phyloP scores from a whole-genome alignment of 2,329 filamentous ascomycete genomes.

The Westerdykella aurantiaca region DNA sequence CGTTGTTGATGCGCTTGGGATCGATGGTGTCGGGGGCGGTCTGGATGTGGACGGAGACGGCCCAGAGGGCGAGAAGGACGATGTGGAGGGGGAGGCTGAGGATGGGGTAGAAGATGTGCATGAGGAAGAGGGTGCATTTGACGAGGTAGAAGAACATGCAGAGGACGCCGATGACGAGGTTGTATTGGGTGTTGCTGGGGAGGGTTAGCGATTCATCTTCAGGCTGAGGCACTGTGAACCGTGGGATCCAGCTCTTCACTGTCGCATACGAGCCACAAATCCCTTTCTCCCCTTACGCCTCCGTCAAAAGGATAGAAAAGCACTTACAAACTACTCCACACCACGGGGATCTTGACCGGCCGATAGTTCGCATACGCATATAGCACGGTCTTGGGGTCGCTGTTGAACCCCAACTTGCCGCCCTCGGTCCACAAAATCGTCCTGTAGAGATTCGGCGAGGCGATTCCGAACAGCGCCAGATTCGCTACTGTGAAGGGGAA shows the following conservation, averaged over 20 bases:
- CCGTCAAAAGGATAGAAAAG: neutral
- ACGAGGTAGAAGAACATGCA: slow-evolving; percentile 69
- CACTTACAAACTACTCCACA: slow-evolving; percentile 69
- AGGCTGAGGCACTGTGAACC: neutral
- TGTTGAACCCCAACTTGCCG: slow-evolving; percentile 66
- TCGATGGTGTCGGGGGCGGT: slow-evolving; percentile 69
- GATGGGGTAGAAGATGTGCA: slow-evolving; percentile 65
- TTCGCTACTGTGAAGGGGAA: slow-evolving; percentile 59
- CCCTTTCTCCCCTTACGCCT: neutral
- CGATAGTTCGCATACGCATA: slow-evolving; percentile 69
- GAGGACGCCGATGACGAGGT: slow-evolving; percentile 69
- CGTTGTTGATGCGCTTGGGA: slow-evolving; percentile 53
- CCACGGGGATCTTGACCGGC: slow-evolving; percentile 56
- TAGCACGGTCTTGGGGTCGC: slow-evolving; percentile 61
- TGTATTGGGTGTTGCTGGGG: slow-evolving; percentile 66
- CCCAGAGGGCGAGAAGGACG: slow-evolving; percentile 56
- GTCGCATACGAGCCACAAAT: neutral
- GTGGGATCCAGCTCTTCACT: slow-evolving; percentile 2
- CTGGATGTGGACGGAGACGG: slow-evolving; percentile 63
- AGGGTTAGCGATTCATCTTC: slow-evolving; percentile 1
- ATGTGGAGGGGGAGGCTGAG: slow-evolving; percentile 56
- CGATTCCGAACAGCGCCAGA: slow-evolving; percentile 66
- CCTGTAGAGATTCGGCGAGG: slow-evolving; percentile 67
- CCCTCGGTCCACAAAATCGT: slow-evolving; percentile 69
- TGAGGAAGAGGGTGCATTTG: slow-evolving; percentile 64